A percentile compares a stretch with the other conserved stretches of the same genome.
Conservation (phyloP, 2,329 filamentous ascomycete genomes). For the Beauveria bassiana region DNA sequence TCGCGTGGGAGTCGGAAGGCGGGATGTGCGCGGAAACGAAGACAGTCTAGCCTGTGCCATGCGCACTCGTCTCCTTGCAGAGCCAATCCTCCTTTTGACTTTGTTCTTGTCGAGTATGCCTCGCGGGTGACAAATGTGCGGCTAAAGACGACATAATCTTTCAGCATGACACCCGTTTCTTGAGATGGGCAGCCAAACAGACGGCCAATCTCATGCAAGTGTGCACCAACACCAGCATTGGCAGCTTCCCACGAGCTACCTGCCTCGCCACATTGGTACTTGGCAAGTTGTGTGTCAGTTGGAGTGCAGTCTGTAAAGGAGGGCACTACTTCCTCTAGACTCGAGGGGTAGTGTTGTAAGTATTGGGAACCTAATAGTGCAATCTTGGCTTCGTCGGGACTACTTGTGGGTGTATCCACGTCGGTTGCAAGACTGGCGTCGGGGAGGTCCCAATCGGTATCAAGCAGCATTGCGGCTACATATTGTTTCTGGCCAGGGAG, state of each 20-base stretch:
- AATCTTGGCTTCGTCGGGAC: constrained; percentile 65
- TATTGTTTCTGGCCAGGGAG: constrained; percentile 75
- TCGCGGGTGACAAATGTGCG: constrained; percentile 76
- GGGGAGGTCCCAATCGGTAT: constrained; percentile 77
- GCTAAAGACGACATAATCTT: constrained; percentile 79
- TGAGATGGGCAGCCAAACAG: constrained; percentile 86
- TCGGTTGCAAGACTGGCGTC: constrained; percentile 72
- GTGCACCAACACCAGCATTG: constrained; percentile 87
- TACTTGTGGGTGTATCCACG: constrained; percentile 77
- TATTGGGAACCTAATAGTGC: constrained; percentile 90
- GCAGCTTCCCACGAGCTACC: constrained; percentile 95
- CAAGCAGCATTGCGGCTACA: constrained; percentile 78
- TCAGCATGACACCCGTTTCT: constrained; percentile 83
- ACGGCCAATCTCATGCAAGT: constrained; percentile 86
- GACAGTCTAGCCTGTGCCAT: constrained; percentile 84
- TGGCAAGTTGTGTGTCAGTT: constrained; percentile 71
- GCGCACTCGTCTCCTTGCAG: constrained; percentile 73
- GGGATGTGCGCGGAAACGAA: constrained; percentile 85
- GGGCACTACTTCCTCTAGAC: constrained; percentile 81
- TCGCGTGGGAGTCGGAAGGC: constrained; percentile 83
- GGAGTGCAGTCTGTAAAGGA: constrained; percentile 86
- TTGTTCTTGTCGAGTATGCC: constrained; percentile 79
- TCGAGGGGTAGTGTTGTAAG: constrained; percentile 82
- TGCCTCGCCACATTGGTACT: constrained; percentile 79
- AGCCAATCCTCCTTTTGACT: constrained; percentile 70